Evolutionary conservation across 148 eudicot genomes (phyloP).

Genomic region (Chenopodium quinoa): DNA sequence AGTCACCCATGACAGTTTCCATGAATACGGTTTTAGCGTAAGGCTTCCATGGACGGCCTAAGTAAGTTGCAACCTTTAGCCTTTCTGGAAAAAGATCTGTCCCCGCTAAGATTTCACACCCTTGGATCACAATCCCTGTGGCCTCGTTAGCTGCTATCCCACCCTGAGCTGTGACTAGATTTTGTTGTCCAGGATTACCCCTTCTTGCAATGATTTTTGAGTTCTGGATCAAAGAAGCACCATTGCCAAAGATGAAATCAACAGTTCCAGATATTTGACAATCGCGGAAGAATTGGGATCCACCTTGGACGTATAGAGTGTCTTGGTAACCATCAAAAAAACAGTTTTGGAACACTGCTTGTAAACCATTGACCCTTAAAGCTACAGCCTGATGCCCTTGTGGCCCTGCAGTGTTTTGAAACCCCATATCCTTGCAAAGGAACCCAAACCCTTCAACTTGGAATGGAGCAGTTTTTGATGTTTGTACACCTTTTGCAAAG

Average conservation of each 20-base stretch:
- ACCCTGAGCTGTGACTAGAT: conserved; percentile 51
- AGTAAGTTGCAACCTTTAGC: conserved; percentile 30
- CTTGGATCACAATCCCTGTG: conserved; percentile 42
- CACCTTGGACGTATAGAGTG: conserved; percentile 47
- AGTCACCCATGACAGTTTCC: conserved; percentile 40
- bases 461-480: conserved; percentile 39
- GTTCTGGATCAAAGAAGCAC: conserved; percentile 40
- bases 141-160: conserved; percentile 27
- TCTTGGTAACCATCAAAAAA: conserved; percentile 57
- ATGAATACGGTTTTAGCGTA: conserved; percentile 40
- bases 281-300: conserved; percentile 55
- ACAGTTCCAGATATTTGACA: conserved; percentile 55
- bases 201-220: conserved; percentile 31
- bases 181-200: conserved; percentile 33
- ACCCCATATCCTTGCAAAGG: conserved; percentile 40
- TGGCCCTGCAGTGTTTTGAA: conserved; percentile 57
- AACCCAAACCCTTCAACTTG: conserved; percentile 37
- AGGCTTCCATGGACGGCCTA: conserved; percentile 57
- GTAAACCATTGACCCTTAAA: conserved; percentile 34
- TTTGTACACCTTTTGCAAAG: conserved; percentile 16
- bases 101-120: conserved; percentile 39
- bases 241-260: conserved; percentile 60
- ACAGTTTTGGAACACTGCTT: conserved; percentile 43
- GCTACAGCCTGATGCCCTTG: conserved; percentile 61
- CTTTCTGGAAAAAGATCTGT: conserved; percentile 28